phyloP scores from a whole-genome alignment of 345 rosid genomes.

The Gossypium herbaceum region DNA sequence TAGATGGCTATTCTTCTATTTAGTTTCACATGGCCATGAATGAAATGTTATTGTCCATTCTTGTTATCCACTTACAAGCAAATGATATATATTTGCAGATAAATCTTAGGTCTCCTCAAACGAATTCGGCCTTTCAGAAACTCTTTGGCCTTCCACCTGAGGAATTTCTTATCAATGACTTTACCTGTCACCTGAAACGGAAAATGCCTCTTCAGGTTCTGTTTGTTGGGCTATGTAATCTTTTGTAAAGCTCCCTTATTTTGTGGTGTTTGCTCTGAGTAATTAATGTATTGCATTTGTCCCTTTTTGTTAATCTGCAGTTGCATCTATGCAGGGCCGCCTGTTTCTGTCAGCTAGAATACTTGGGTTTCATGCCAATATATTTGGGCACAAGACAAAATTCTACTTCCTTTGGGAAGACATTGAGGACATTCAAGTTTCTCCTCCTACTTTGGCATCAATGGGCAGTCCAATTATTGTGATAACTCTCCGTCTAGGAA shows the following conservation, averaged over 20 bases:
- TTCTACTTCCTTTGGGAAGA: constrained; percentile 98
- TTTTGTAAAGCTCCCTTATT: neutral
- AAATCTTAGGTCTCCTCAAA: constrained; percentile 88
- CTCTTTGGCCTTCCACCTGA: constrained; percentile 91
- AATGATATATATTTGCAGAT: constrained; percentile 43
- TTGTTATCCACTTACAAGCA: constrained; percentile 1
- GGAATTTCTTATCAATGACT: constrained; percentile 97
- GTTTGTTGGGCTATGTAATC: constrained; percentile 13
- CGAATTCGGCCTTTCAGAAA: constrained; percentile 95
- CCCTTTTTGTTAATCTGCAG: constrained; percentile 9
- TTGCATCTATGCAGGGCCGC: constrained; percentile 62
- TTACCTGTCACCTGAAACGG: constrained; percentile 92
- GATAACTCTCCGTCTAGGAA: constrained; percentile 70
- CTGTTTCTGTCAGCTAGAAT: constrained; percentile 87
- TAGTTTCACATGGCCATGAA: constrained; percentile 12
- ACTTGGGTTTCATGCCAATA: constrained; percentile 85
- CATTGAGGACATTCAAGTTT: constrained; percentile 80
- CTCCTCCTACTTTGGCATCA: constrained; percentile 77
- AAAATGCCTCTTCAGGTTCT: constrained; percentile 93
- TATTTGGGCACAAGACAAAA: constrained; percentile 86
- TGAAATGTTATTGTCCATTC: neutral
- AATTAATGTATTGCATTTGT: constrained; percentile 5
- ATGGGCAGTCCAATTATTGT: constrained; percentile 92
- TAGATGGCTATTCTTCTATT: constrained; percentile 14
- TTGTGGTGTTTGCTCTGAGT: constrained; percentile 6